Base-by-base conservation (phyloP, 495 filamentous ascomycete genomes). In the Halenospora varia region DNA sequence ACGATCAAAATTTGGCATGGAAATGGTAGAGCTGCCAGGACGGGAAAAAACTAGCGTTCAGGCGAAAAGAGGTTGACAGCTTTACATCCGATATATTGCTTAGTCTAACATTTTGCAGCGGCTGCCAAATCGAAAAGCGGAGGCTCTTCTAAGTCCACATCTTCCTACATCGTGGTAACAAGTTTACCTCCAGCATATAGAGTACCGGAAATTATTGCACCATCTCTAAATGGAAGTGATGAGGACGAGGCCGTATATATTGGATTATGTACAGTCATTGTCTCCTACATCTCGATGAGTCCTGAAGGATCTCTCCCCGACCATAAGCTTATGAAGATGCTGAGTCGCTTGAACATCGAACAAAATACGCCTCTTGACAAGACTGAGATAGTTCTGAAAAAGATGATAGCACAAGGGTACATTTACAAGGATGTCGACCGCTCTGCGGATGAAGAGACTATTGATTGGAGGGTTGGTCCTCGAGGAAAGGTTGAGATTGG, bases 401-500 rank as follows among this genome's bases (percentile, higher is more conserved):
- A 84, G 44, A 86, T 97, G 72, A 75, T 83, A 46, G 88, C 79
- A 57, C 89, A 97, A 44, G 89, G 89, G 0, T 98, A 97, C 65
- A 71, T 98, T 1, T 75, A 88, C 23, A 88, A 82, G 56, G 77
- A 84, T n/a, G 78, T 81, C 48, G 88, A 92, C 51, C 80, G 81
- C 29, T 74, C 77, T 3, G 76, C 75, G 0, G 87, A 85, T n/a
- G 88, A 92, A 19, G 90, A 95, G 56, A 69, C 78, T 3, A 78
- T 89, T 10, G 88, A 87, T 50, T 96, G 85, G 74, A 81, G 87
- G 56, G 79, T 96, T 23, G 92, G 91, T 2, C 86, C 89, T 25
- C 77, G 94, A 29, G 94, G 91, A 13, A 96, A 89, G 72, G 75
- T 89, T 11, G 94, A 98, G 68, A 86, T 98, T 26, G 87, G 85